phyloP scores from a whole-genome alignment of 805 yeast genomes.

The Ogataea pilisensis region DNA sequence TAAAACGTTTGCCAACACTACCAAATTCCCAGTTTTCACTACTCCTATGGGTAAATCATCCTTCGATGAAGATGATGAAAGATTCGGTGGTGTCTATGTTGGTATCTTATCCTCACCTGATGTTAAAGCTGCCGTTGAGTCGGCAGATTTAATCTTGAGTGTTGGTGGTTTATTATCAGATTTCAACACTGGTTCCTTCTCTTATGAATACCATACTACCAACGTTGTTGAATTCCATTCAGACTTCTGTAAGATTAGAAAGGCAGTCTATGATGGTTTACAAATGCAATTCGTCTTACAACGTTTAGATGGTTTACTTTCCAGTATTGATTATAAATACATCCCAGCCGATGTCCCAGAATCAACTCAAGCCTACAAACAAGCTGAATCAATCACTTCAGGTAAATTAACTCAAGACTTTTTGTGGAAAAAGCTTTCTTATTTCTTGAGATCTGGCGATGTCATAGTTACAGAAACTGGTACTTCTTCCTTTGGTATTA shows the following conservation, averaged over 20 bases:
- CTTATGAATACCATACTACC: constrained; percentile 69
- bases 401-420: constrained; percentile 56
- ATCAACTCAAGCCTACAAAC: constrained; percentile 32
- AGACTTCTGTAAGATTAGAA: constrained; percentile 65
- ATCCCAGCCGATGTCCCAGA: constrained; percentile 53
- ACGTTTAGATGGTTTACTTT: constrained; percentile 37
- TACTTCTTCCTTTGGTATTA: constrained; percentile 70
- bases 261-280: constrained; percentile 67
- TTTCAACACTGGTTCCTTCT: constrained; percentile 86
- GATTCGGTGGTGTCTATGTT: constrained; percentile 83
- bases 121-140: constrained; percentile 67
- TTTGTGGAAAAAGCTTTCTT: constrained; percentile 62
- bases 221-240: constrained; percentile 78
- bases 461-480: constrained; percentile 69
- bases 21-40: constrained; percentile 77
- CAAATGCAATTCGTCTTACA: constrained; percentile 60
- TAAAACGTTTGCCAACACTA: constrained; percentile 52
- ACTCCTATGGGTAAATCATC: constrained; percentile 91
- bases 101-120: constrained; percentile 76
- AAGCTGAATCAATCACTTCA: constrained; percentile 41
- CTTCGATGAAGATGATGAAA: constrained; percentile 64
- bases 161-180: constrained; percentile 83
- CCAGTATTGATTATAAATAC: constrained; percentile 35
- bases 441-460: constrained; percentile 65
- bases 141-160: constrained; percentile 70